A percentile compares a stretch with the other conserved stretches of the same genome.
Conservation (phyloP, 2,329 filamentous ascomycete species). For the Arthrobotrys pseudoclavata region DNA sequence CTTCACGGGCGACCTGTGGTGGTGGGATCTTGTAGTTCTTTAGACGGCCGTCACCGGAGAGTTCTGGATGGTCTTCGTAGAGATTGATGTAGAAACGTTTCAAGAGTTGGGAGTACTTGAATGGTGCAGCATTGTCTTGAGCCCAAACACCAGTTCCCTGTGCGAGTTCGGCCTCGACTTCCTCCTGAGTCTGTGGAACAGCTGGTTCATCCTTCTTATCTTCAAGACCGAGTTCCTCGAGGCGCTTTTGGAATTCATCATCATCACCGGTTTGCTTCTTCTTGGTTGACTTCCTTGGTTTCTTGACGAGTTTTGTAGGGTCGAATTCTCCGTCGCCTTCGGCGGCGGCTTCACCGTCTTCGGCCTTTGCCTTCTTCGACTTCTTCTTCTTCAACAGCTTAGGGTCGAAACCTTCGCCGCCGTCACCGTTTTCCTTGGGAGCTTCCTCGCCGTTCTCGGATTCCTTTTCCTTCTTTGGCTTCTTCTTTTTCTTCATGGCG, state of each 20-base stretch:
- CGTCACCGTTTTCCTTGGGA: conserved; percentile 58
- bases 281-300: conserved; percentile 68
- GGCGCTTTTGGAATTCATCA: conserved; percentile 69
- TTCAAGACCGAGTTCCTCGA: conserved; percentile 69
- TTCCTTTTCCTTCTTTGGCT: conserved; percentile 60
- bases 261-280: conserved; percentile 70
- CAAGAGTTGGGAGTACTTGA: conserved; percentile 88
- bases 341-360: conserved; percentile 78
- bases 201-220: conserved; percentile 72
- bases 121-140: conserved; percentile 81
- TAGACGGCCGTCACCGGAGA: conserved; percentile 81
- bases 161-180: conserved; percentile 81
- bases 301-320: conserved; percentile 77
- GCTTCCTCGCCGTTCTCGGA: conserved; percentile 47
- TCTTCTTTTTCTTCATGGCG: conserved; percentile 63
- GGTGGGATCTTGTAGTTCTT: conserved; percentile 99
- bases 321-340: conserved; percentile 84
- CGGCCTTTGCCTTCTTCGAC: conserved; percentile 66
- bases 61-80: conserved; percentile 95
- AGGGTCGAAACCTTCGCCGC: conserved; percentile 61
- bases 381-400: conserved; percentile 61
- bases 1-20: conserved; percentile 98
- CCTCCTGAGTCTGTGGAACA: conserved; percentile 72
- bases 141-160: conserved; percentile 89
- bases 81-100: conserved; percentile 94